Evolutionary conservation across 306 rosid genomes (phyloP), one percentile per base, ranked within the genome.

Genomic region (Biancaea sappan): DNA sequence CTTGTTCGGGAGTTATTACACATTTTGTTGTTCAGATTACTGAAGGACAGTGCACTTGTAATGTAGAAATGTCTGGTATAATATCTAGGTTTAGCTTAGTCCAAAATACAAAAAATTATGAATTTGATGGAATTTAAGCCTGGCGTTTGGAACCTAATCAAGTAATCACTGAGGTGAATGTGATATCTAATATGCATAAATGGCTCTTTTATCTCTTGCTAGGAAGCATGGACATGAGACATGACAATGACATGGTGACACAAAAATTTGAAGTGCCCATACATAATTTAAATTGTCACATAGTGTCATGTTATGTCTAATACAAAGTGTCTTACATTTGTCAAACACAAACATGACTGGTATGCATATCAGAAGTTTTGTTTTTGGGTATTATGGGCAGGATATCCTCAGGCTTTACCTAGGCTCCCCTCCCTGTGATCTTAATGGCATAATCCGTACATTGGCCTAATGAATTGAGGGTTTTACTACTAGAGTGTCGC

Each of bases 91-190:
- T 73, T 50, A 19, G 51, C 51, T 15, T 46, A 5, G 16, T 53
- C 18, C n/a, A 13, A 34, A 58, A 31, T 78, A 38, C 18, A 3
- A 35, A 52, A 46, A 60, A 18, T 50, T 35, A 60, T 77, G 53
- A 63, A 44, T 50, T 35, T 34, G 19, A 32, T 72, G 48, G 43
- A 38, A 38, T 2, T 38, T 7, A 0, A 7, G 43, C 13, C 9
- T 38, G 46, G 32, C 26, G 53, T 34, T 34, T 34, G 22, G 32
- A 29, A 66, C 46, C 15, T 57, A 40, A 19, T 66, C 65, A 57
- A 25, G n/a, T 65, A 43, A 73, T 22, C 38, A 56, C 25, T 24
- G 11, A 22, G 57, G 66, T 52, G 73, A 52, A 52, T 10, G 24
- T 16, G 59, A 28, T 51, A 9, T 50, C 59, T 15, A 22, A 26